A percentile compares a stretch with the other conserved stretches of the same genome.
Conservation (phyloP, 2,329 filamentous ascomycete species). For the Leptographium procerum region DNA sequence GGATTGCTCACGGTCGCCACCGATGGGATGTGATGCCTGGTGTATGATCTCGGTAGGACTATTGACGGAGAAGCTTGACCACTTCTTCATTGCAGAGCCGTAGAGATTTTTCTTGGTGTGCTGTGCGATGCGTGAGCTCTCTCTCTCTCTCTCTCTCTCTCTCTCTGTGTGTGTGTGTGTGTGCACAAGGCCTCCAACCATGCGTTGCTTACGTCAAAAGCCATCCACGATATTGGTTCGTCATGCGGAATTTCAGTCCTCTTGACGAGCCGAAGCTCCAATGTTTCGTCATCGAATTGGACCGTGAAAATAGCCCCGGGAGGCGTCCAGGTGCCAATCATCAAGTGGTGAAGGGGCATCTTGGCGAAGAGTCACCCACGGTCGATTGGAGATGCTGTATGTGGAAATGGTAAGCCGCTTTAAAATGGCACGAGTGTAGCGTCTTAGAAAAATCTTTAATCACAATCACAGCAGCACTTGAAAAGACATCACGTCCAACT, state of each 20-base stretch:
- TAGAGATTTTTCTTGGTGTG: conserved; percentile 77
- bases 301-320: conserved; percentile 86
- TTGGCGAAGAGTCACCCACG: conserved; percentile 16
- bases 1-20: conserved; percentile 52
- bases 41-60: conserved; percentile 67
- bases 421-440: no score
- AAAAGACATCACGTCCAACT: no score
- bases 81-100: conserved; percentile 87
- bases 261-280: conserved; percentile 65
- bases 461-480: neutral
- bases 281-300: conserved; percentile 70
- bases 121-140: conserved; percentile 28
- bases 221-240: conserved; percentile 90
- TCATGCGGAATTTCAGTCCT: conserved; percentile 70
- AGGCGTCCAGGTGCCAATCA: conserved; percentile 86
- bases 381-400: neutral
- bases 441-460: neutral
- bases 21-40: conserved; percentile 62
- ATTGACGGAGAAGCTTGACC: conserved; percentile 70
- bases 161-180: no score
- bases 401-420: neutral
- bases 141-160: conserved; percentile 19
- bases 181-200: no score
- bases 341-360: conserved; percentile 76
- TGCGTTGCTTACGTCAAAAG: conserved; percentile 57